Base-by-base conservation (phyloP, 257 asterid genomes). In the Lithospermum erythrorhizon region DNA sequence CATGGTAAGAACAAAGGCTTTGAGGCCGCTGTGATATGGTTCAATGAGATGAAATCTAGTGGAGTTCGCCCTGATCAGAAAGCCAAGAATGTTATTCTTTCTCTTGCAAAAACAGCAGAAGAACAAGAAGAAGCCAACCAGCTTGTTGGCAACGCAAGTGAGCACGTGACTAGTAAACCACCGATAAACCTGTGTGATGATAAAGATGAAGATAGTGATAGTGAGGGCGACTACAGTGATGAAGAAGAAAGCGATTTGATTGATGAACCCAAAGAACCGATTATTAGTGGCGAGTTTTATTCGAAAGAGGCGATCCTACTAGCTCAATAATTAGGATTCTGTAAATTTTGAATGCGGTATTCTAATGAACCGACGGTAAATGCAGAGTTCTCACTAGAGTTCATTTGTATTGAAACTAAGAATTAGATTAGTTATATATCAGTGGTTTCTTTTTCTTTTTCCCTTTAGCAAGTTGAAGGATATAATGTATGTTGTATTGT, bases 11-110 rank as follows among this genome's bases (percentile, higher is more conserved):
- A 81, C 65, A 77, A 72, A 57, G 95, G 82, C 68, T 91, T 91
- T 45, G 86, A 82, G 45, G 82, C 86, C 29, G 95, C 96, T 2
- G 82, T 73, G 32, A 51, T 74, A 65, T 91, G 98, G 97, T 91
- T 68, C 81, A 81, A 77, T 22, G 98, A 91, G 77, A 91, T 91
- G 95, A 75, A 74, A 53, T 76, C 87, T 3, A 65, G 79, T 41
- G 87, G 94, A 16, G 61, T 73, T 9, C 49, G 73, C 65, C 95
- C 95, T 11, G 98, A 91, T 73, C 80, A 77, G 78, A 91, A 91
- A 69, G 90, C 98, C 52, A 88, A 91, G 78, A 88, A 86, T 64
- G 61, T 88, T 69, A 94, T 89, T 79, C 67, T 88, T 66, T 88
- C 97, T 32, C 76, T 91, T 60, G 95, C 97, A 3, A 83, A 88